Conservation (phyloP, 139 green algal genomes). For the Picochlorum sp. region DNA sequence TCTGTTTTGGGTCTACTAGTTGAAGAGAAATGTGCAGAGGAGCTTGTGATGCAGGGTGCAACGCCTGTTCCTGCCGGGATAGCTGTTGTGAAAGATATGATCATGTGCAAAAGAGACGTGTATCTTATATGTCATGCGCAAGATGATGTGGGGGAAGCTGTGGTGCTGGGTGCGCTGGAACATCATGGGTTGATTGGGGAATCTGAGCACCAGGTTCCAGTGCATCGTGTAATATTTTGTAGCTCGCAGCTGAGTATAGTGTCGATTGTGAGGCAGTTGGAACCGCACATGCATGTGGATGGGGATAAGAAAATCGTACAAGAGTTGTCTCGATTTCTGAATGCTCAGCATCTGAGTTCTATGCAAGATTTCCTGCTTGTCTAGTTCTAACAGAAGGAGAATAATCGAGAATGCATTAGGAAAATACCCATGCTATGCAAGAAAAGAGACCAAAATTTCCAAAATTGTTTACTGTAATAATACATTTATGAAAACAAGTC, state of each 20-base stretch:
- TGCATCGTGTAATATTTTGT: conserved; percentile 58
- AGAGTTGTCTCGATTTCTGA: background rate
- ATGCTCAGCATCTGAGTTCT: too few relatives aligned
- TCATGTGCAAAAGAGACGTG: conserved; percentile 1
- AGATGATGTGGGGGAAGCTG: conserved; percentile 44
- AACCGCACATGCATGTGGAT: conserved; percentile 74
- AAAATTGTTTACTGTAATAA: too few relatives aligned
- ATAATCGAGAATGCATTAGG: too few relatives aligned
- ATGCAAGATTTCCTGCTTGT: background rate
- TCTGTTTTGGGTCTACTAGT: conserved; percentile 54
- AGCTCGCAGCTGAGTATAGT: conserved; percentile 61
- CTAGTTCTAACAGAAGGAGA: background rate
- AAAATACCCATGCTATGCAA: too few relatives aligned
- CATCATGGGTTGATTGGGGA: conserved; percentile 10
- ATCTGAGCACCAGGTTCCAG: background rate
- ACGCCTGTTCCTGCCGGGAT: conserved; percentile 29
- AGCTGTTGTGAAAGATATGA: conserved; percentile 17
- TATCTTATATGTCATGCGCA: conserved; percentile 40
- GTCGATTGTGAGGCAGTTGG: conserved; percentile 67
- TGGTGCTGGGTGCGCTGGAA: conserved; percentile 23
- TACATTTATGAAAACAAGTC: too few relatives aligned
- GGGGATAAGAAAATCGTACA: conserved; percentile 30
- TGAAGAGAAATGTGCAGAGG: conserved; percentile 23
- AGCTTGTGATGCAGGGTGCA: conserved; percentile 42
- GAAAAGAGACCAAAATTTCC: too few relatives aligned